Percentiles rank a stretch among this genome's conserved stretches.
Conservation (phyloP, 306 rosid species). For the Prosopis cineraria region DNA sequence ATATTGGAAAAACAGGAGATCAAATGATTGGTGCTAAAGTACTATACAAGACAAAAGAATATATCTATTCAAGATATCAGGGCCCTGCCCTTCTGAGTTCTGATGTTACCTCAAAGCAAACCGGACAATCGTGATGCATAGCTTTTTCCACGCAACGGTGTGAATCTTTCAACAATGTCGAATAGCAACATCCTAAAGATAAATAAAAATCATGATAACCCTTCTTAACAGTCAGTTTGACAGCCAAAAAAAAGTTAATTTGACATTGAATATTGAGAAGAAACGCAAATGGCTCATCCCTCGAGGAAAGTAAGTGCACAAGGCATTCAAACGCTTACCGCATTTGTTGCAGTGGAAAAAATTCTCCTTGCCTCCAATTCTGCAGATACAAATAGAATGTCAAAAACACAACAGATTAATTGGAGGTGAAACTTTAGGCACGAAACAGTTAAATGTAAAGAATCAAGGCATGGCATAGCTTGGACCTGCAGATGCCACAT, state of each 20-base stretch:
- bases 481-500: constrained; percentile 82
- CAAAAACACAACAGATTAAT: constrained; percentile 1
- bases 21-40: neutral
- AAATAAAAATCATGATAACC: constrained; percentile 3
- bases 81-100: neutral
- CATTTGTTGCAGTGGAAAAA: constrained; percentile 75
- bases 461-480: constrained; percentile 2
- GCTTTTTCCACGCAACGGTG: constrained; percentile 46
- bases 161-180: constrained; percentile 33
- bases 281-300: constrained; percentile 18
- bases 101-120: constrained; percentile 46
- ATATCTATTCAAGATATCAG: neutral
- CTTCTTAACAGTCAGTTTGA: constrained; percentile 11
- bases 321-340: constrained; percentile 45
- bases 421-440: neutral
- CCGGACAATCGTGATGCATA: constrained; percentile 43
- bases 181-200: constrained; percentile 40
- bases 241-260: no score
- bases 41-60: neutral
- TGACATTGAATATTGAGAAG: neutral
- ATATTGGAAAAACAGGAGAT: neutral
- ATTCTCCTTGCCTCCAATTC: constrained; percentile 71
- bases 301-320: neutral
- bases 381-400: constrained; percentile 23
- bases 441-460: neutral